A percentile compares a stretch with the other conserved stretches of the same genome.
Evolutionary conservation across 2,329 filamentous ascomycete genomes (phyloP).

Genomic region (Fusarium sp.): DNA sequence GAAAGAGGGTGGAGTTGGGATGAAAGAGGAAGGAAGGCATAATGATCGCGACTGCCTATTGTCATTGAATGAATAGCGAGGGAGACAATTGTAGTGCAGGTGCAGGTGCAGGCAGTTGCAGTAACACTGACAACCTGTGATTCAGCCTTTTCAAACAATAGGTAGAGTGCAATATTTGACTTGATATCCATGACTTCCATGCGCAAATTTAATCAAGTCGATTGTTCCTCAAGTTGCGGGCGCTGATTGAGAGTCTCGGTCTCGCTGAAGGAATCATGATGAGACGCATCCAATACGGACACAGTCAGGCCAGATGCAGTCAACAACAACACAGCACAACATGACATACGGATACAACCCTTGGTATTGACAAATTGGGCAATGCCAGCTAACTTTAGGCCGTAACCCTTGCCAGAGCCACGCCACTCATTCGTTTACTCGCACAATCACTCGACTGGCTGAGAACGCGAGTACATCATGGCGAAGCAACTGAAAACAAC

Average conservation of each 20-base stretch:
- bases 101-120: conserved; percentile 2
- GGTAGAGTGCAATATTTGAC: conserved; percentile 28
- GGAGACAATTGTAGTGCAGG: conserved; percentile 13
- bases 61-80: conserved; percentile 10
- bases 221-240: neutral
- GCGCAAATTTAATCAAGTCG: neutral
- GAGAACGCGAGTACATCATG: conserved; percentile 35
- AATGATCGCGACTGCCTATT: conserved; percentile 12
- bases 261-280: conserved; percentile 28
- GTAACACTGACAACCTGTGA: conserved; percentile 9
- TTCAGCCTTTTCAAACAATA: conserved; percentile 13
- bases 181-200: conserved; percentile 17
- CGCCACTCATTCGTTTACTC: conserved; percentile 38
- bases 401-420: conserved; percentile 41
- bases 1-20: conserved; percentile 2
- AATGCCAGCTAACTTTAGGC: conserved; percentile 41
- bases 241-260: conserved; percentile 27
- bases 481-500: conserved; percentile 19
- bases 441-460: conserved; percentile 37
- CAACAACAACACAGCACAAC: conserved; percentile 22
- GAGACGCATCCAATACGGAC: conserved; percentile 8
- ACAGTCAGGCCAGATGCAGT: conserved; percentile 42
- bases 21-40: conserved; percentile 6
- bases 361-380: conserved; percentile 41
- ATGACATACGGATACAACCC: neutral